phyloP scores from a whole-genome alignment of 805 yeast genomes.

The Lachancea kluyveri region DNA sequence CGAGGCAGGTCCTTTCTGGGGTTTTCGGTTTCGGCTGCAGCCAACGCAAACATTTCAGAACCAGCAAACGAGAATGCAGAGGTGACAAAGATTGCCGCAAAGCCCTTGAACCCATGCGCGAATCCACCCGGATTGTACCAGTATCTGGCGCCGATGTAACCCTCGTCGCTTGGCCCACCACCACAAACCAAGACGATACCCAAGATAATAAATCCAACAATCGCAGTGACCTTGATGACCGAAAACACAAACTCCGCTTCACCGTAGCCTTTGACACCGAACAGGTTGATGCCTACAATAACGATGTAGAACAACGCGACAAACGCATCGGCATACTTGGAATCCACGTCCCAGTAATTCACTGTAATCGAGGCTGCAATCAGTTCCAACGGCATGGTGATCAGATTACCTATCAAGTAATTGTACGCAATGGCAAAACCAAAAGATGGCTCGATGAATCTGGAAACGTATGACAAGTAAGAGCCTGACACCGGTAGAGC shows the following conservation, averaged over 20 bases:
- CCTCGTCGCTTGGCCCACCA: conserved; percentile 38
- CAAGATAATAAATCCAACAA: conserved; percentile 46
- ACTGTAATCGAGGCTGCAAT: conserved; percentile 49
- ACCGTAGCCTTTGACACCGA: conserved; percentile 51
- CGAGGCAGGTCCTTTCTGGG: conserved; percentile 43
- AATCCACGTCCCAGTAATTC: conserved; percentile 40
- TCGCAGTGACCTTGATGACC: conserved; percentile 41
- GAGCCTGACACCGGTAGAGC: conserved; percentile 63
- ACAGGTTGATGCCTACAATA: conserved; percentile 42
- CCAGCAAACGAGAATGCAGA: conserved; percentile 52
- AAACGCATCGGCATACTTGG: conserved; percentile 41
- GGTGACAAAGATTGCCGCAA: conserved; percentile 46
- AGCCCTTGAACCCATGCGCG: conserved; percentile 45
- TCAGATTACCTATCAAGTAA: conserved; percentile 45
- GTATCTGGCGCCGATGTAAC: conserved; percentile 39
- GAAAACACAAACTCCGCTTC: conserved; percentile 47
- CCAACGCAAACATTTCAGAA: conserved; percentile 44
- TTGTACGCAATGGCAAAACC: conserved; percentile 60
- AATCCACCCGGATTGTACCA: conserved; percentile 60
- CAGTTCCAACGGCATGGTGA: conserved; percentile 44
- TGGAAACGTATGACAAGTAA: conserved; percentile 49
- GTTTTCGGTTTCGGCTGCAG: conserved; percentile 42
- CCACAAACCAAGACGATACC: conserved; percentile 45
- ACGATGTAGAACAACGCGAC: conserved; percentile 43
- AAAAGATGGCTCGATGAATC: conserved; percentile 52